Conservation (phyloP, 768 basidiomycete species). For the Cubamyces lactineus region DNA sequence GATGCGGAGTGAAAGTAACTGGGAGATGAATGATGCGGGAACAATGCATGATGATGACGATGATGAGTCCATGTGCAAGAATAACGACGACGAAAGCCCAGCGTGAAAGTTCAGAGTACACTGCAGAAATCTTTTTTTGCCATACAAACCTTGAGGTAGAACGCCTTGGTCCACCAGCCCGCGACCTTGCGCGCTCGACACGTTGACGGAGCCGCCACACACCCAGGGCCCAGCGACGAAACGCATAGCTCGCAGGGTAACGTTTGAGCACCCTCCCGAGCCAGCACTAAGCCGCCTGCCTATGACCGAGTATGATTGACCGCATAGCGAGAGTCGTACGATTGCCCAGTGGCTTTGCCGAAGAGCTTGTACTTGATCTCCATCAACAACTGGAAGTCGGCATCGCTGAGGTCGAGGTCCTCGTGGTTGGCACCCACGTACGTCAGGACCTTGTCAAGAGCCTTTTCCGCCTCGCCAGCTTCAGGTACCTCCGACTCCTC, state of each 20-base stretch:
- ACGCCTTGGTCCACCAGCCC: background rate
- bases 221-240: background rate
- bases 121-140: constrained; percentile 25
- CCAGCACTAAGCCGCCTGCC: background rate
- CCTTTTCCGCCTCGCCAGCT: constrained; percentile 54
- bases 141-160: constrained; percentile 24
- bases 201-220: background rate
- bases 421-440: constrained; percentile 49
- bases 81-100: constrained; percentile 25
- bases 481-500: constrained; percentile 35
- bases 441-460: constrained; percentile 55
- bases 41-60: constrained; percentile 33
- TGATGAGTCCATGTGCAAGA: constrained; percentile 32
- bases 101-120: constrained; percentile 25
- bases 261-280: background rate
- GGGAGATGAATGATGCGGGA: constrained; percentile 24
- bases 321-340: constrained; percentile 10
- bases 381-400: constrained; percentile 46
- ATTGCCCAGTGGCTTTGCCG: constrained; percentile 14
- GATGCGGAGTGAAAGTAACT: constrained; percentile 13
- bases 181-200: background rate
- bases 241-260: background rate
- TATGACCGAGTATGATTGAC: constrained; percentile 3
- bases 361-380: constrained; percentile 56
- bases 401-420: constrained; percentile 34